These are phyloP conservation scores for Lyophyllum atratum DNA, from an alignment of 768 basidiomycete species.

Conservation along the genomic window DNA sequence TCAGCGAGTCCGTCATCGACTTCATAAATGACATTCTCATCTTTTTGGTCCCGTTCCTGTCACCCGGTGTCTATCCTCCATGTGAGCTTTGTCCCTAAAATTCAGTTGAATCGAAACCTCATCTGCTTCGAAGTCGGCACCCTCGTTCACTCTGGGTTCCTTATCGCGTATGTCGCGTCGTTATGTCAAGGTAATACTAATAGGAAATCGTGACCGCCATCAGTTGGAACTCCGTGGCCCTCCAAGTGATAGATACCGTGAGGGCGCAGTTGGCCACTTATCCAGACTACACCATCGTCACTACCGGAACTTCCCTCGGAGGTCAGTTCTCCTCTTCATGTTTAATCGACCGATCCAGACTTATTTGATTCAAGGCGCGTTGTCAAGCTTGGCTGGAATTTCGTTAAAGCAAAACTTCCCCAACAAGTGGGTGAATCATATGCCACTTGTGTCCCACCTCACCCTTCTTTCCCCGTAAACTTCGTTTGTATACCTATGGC, in stretches of 20 bases:
- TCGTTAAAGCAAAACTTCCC: slow-evolving; percentile 32
- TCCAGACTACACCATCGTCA: neutral
- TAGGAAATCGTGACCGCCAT: neutral
- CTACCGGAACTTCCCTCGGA: slow-evolving; percentile 37
- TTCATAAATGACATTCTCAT: slow-evolving; percentile 22
- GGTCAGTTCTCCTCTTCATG: slow-evolving; percentile 18
- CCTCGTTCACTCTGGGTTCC: slow-evolving; percentile 43
- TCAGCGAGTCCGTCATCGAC: slow-evolving; percentile 20
- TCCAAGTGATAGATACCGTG: neutral
- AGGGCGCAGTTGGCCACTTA: neutral
- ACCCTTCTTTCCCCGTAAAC: neutral
- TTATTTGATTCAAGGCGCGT: slow-evolving; percentile 12
- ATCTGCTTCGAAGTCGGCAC: too few species aligned
- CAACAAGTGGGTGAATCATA: slow-evolving; percentile 10
- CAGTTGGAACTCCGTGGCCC: neutral
- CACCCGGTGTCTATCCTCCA: slow-evolving; percentile 27
- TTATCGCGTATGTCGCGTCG: slow-evolving; percentile 33
- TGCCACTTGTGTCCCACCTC: too few species aligned
- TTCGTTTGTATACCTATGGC: slow-evolving; percentile 22
- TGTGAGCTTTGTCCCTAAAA: slow-evolving; percentile 11
- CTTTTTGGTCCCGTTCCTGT: slow-evolving; percentile 20
- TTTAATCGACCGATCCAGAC: neutral
- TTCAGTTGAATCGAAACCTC: too few species aligned
- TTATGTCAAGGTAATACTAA: too few species aligned
- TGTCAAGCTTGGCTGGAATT: slow-evolving; percentile 39